phyloP scores from a whole-genome alignment of 1,284 basidiomycete species.

The Omphalotus olearius region DNA sequence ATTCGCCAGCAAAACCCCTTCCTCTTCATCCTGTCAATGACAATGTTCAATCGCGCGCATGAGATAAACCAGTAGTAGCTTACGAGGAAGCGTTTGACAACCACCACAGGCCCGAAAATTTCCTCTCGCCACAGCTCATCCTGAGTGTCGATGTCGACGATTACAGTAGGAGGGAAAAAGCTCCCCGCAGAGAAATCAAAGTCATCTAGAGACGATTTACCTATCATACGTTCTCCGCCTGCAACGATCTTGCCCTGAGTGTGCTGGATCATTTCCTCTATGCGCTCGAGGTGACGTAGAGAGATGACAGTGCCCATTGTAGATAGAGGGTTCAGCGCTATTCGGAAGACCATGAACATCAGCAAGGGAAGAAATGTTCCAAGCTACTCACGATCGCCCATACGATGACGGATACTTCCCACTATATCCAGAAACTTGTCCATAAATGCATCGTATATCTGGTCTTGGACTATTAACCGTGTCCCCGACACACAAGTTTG shows the following conservation, averaged over 20 bases:
- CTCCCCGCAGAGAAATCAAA: constrained; percentile 65
- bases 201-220: constrained; percentile 56
- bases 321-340: constrained; percentile 65
- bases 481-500: constrained; percentile 84
- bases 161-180: constrained; percentile 77
- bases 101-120: constrained; percentile 76
- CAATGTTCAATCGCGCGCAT: not conserved
- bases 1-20: constrained; percentile 70
- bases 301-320: constrained; percentile 80
- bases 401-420: constrained; percentile 54
- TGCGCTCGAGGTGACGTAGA: constrained; percentile 53
- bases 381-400: constrained; percentile 68
- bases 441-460: constrained; percentile 67
- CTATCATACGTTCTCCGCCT: constrained; percentile 65
- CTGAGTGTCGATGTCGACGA: constrained; percentile 50
- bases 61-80: constrained; percentile 15
- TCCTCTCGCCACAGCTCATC: constrained; percentile 79
- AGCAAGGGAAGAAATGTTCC: constrained; percentile 5
- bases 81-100: constrained; percentile 62
- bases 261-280: constrained; percentile 57
- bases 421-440: constrained; percentile 56
- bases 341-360: not conserved
- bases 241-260: constrained; percentile 58
- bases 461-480: constrained; percentile 65
- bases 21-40: constrained; percentile 47